A percentile compares a stretch with the other conserved stretches of the same genome.
These are phyloP conservation scores for Saccharomyces hybrid DNA, from an alignment of 1,139 yeast species.

Conservation along the genomic window DNA sequence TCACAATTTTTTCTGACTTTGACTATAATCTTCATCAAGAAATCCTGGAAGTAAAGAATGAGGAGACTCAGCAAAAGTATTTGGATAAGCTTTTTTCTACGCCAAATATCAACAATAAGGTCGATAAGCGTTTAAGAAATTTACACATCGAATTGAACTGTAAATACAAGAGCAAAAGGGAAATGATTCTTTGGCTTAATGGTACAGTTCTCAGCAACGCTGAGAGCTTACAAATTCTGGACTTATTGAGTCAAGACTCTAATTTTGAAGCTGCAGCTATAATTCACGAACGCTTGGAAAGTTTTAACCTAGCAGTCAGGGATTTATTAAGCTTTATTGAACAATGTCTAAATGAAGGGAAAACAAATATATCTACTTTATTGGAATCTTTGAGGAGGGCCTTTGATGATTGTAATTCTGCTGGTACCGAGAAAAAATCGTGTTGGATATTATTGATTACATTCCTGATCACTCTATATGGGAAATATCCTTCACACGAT, in stretches of 20 bases:
- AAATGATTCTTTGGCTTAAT: conserved; percentile 15
- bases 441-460: conserved; percentile 23
- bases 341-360: conserved; percentile 10
- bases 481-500: background rate
- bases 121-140: conserved; percentile 9
- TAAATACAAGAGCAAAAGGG: conserved; percentile 6
- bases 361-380: conserved; percentile 3
- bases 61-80: conserved; percentile 13
- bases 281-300: conserved; percentile 13
- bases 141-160: conserved; percentile 16
- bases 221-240: conserved; percentile 10
- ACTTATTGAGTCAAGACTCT: conserved; percentile 4
- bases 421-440: conserved; percentile 6
- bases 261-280: conserved; percentile 17
- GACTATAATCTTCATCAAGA: conserved; percentile 17
- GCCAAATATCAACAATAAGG: background rate
- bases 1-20: conserved; percentile 10
- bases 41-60: conserved; percentile 7
- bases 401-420: conserved; percentile 10
- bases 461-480: conserved; percentile 15
- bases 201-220: conserved; percentile 10
- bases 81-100: conserved; percentile 14
- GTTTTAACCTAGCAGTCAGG: conserved; percentile 14
- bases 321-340: conserved; percentile 13
- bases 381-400: conserved; percentile 11